These are phyloP conservation scores for Lathyrus oleraceus DNA, from an alignment of 306 rosid genomes.

Conservation along the genomic window DNA sequence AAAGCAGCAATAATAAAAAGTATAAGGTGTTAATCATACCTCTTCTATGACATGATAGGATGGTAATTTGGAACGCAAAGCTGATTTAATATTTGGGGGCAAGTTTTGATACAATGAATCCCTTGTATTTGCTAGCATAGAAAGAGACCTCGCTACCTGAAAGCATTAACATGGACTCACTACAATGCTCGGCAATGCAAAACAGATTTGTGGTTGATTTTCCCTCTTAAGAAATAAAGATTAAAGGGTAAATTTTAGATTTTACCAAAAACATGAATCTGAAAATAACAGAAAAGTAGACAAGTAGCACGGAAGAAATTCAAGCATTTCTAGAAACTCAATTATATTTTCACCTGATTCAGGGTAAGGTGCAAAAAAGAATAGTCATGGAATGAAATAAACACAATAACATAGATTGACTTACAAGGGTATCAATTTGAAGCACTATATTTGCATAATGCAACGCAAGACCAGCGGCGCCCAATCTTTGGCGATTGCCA, in stretches of 20 bases:
- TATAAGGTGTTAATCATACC: constrained; percentile 46
- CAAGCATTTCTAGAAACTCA: constrained; percentile 12
- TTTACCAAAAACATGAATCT: constrained; percentile 53
- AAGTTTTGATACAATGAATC: constrained; percentile 74
- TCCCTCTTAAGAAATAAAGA: constrained; percentile 13
- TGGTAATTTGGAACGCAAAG: constrained; percentile 63
- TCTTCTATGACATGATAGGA: constrained; percentile 54
- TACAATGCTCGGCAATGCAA: background rate
- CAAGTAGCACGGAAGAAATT: constrained; percentile 2
- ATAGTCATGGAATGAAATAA: constrained; percentile 26
- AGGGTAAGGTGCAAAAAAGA: constrained; percentile 15
- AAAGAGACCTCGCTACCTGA: constrained; percentile 71
- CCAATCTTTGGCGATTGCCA: constrained; percentile 54
- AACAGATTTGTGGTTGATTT: background rate
- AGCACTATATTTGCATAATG: constrained; percentile 84
- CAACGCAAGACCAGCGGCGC: constrained; percentile 79
- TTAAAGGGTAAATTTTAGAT: constrained; percentile 37
- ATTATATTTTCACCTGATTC: constrained; percentile 9
- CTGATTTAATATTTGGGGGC: constrained; percentile 66
- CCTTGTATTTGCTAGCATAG: constrained; percentile 63
- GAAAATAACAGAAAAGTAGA: constrained; percentile 12
- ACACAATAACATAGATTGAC: constrained; percentile 37
- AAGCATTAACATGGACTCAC: constrained; percentile 33
- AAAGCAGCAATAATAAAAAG: constrained; percentile 8
- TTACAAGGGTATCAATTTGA: too few species aligned